Evolutionary conservation across 2,329 filamentous ascomycete species (phyloP), one percentile per base, ranked within the genome.

Genomic region (Sclerotinia subarctica): DNA sequence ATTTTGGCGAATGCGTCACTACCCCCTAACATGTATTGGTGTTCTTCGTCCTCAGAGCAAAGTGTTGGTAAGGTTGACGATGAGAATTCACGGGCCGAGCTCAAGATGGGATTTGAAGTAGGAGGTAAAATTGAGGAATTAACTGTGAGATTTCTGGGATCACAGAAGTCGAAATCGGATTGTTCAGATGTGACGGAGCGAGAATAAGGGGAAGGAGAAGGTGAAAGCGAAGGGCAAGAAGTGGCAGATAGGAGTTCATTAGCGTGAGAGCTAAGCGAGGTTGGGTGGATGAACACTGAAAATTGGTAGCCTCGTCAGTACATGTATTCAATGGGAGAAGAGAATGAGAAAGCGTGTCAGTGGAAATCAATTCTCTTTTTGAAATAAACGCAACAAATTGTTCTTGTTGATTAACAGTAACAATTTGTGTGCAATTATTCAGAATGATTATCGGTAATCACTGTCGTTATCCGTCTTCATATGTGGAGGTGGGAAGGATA

Each of bases 141-240:
- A 52, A 97, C 92, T 26, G 91, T 96, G 72, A 97, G 82, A 77
- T 96, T 92, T 76, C 94, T 89, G 46, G 94, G 94, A 77, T 97
- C 94, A 80, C 94, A 97, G 79, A 95, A 96, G 80, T 93, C 90
- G 73, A 93, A 85, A 78, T 93, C 90, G 32, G 62, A 64, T 70
- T 76, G 75, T 76, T 93, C 90, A 2, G 88, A 88, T 57, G 85
- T 82, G 77, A 89, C 82, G 67, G 91, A 88, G 74, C 86, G 83
- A 73, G 92, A 88, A 72, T 92, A 89, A 42, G 92, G 92, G 59
- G 92, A 91, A 24, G 93, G 93, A 44, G 93, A 96, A 26, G 93
- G 93, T 38, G 93, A 96, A 72, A 95, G 87, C 69, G 93, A 95
- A 73, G 93, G 91, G 82, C 90, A 94, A 57, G 90, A 88, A 72